Base-by-base conservation (phyloP, 768 basidiomycete genomes). In the Naganishia vaughanmartiniae region DNA sequence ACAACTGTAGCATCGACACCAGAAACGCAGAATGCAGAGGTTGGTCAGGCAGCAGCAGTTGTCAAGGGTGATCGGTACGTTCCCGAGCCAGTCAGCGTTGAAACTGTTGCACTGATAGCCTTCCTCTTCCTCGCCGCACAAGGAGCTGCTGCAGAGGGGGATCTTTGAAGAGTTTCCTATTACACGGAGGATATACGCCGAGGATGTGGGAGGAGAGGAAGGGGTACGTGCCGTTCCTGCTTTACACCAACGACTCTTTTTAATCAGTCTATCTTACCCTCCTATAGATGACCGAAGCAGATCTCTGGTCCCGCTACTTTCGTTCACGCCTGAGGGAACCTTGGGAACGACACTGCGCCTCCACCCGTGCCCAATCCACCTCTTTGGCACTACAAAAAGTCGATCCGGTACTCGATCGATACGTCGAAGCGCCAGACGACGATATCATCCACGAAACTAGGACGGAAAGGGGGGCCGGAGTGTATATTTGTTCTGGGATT, bases 131-230 rank as follows among this genome's bases (percentile, higher is more conserved):
- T 11, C 48, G 26, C 7, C n/a, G n/a, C n/a, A 28, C 30, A 82
- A n/a, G n/a, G n/a, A n/a, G n/a, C n/a, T n/a, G 81, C 85, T 97
- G 54, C 90, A 95, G 39, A 88, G 91, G 75, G 95, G 97, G 76
- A 93, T 98, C 58, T 99, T 99, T 76, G 93, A 98, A 73, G 94
- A 96, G 83, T 98, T 93, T 78, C 94, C 96, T 1, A 90, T 96
- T 34, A 92, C 98, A 15, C 89, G 89, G 48, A 90, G 87, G 80
- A 95, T 93, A 0, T 95, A 96, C 76, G 89, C 84, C 70, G 93
- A 95, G 77, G 93, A 94, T 74, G 94, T 98, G 0, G 93, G 95
- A 2, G 57, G 46, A 31, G 67, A 86, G 82, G 73, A 90, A 90
- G 85, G 93, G 89, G 60, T 63, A 63, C n/a, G 60, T 26, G 21